Conservation (phyloP, 2,329 filamentous ascomycete genomes). For the Hypoxylon sp. region DNA sequence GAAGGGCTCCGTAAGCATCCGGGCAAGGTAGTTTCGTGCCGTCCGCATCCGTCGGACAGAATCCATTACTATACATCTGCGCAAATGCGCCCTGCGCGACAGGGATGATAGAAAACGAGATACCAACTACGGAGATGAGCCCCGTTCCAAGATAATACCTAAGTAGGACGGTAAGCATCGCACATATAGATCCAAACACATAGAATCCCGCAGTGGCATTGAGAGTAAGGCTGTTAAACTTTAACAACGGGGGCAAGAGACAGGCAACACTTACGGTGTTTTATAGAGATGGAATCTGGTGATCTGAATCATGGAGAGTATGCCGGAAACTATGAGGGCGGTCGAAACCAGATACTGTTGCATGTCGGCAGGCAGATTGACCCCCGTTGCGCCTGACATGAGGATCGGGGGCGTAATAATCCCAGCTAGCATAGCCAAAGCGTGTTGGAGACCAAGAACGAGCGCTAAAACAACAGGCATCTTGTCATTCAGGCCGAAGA, state of each 20-base stretch:
- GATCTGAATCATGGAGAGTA: constrained; percentile 83
- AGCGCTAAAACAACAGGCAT: constrained; percentile 83
- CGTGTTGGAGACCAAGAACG: constrained; percentile 83
- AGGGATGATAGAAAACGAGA: constrained; percentile 83
- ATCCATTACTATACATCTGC: constrained; percentile 85
- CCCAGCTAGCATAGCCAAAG: constrained; percentile 81
- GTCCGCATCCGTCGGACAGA: constrained; percentile 70
- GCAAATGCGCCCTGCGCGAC: constrained; percentile 79
- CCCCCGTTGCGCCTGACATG: constrained; percentile 72
- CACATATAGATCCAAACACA: background rate
- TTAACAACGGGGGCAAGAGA: background rate
- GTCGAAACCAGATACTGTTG: constrained; percentile 86
- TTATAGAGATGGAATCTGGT: constrained; percentile 80
- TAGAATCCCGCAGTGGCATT: background rate
- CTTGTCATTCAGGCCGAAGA: constrained; percentile 85
- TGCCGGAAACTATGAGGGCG: constrained; percentile 82
- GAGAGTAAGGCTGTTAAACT: background rate
- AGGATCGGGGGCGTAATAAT: constrained; percentile 86
- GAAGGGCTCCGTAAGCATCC: constrained; percentile 80
- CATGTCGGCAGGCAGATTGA: constrained; percentile 72
- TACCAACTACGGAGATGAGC: constrained; percentile 83
- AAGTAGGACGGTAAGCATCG: constrained; percentile 13
- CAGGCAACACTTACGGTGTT: constrained; percentile 65
- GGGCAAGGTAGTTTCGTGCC: constrained; percentile 81
- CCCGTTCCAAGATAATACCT: constrained; percentile 85